Base-by-base conservation (phyloP, 441 rosid species). In the Eutrema salsugineum region DNA sequence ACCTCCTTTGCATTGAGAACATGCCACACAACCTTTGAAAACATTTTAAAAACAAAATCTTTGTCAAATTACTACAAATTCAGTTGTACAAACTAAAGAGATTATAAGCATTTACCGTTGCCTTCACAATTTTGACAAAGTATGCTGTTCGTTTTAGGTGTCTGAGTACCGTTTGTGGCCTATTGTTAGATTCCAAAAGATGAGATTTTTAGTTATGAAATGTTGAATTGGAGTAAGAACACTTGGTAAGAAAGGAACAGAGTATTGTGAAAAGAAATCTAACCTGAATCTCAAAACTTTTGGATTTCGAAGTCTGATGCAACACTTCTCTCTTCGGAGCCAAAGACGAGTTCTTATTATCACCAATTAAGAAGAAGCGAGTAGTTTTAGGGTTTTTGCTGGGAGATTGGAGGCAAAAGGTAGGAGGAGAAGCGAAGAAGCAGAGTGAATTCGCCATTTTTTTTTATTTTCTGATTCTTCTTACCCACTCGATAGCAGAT, bases 101-200 rank as follows among this genome's bases (percentile, higher is more conserved):
- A 40, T 24, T 24, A 15, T 33, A 48, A 72, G 67, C 20, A 46
- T 84, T 78, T 78, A 89, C 99, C 99, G 38, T 90, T 87, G 51
- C 99, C 99, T 27, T 90, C 92, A 82, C 98, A 94, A 14, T 89
- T 86, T 39, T 80, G 24, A 71, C 99, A 94, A 27, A 94, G 65
- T 49, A 94, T 76, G 86, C 98, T 94, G 75, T 62, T 84, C 46
- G n/a, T 0, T 79, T 90, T 90, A 58, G 87, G 40, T 59, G 54
- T 48, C 72, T 28, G 77, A 72, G 76, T 78, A 39, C 79, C 50
- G 53, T 83, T 69, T 38, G 84, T 22, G 39, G 95, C 91, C 99
- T 90, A 85, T 73, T 35, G 35, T 73, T 33, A 24, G n/a, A 48
- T 58, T 20, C 50, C 68, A 61, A 17, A 54, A 54, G 17, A 62